Percentiles rank a stretch among this genome's conserved stretches.
Evolutionary conservation across 2,329 filamentous ascomycete genomes (phyloP).

Genomic region (Coleophoma crateriformis): DNA sequence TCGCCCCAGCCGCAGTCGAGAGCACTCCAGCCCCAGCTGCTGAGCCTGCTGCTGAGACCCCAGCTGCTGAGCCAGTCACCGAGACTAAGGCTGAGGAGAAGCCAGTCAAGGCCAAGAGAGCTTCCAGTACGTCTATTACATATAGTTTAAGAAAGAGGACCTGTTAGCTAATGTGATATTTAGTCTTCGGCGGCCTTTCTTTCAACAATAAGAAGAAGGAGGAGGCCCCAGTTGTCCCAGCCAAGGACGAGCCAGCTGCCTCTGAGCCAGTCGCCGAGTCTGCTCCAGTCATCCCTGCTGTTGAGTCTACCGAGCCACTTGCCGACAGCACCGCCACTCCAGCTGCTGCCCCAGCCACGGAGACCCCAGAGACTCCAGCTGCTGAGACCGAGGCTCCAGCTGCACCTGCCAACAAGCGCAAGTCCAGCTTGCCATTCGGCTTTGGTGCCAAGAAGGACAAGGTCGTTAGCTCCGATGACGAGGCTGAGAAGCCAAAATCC

Average conservation of each 20-base stretch:
- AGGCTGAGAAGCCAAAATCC: slow-evolving; percentile 31
- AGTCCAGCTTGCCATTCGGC: slow-evolving; percentile 54
- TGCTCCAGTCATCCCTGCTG: slow-evolving; percentile 28
- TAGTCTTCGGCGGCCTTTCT: slow-evolving; percentile 25
- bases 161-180: too few relatives aligned
- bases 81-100: slow-evolving; percentile 33
- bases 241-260: slow-evolving; percentile 21
- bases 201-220: slow-evolving; percentile 21
- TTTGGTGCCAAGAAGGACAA: slow-evolving; percentile 59
- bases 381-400: slow-evolving; percentile 32
- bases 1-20: slow-evolving; percentile 20
- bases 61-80: slow-evolving; percentile 17
- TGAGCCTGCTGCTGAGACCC: slow-evolving; percentile 18
- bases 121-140: slow-evolving; percentile 7
- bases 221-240: slow-evolving; percentile 19
- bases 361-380: slow-evolving; percentile 26
- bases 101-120: slow-evolving; percentile 26
- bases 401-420: slow-evolving; percentile 47
- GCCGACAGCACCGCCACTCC: slow-evolving; percentile 20
- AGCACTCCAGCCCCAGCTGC: slow-evolving; percentile 19
- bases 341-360: slow-evolving; percentile 16
- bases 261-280: slow-evolving; percentile 23
- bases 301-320: slow-evolving; percentile 23
- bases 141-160: too few relatives aligned
- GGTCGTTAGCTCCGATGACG: slow-evolving; percentile 33